These are phyloP conservation scores for Brassica rapa DNA, from an alignment of 345 rosid species.

Conservation along the genomic window DNA sequence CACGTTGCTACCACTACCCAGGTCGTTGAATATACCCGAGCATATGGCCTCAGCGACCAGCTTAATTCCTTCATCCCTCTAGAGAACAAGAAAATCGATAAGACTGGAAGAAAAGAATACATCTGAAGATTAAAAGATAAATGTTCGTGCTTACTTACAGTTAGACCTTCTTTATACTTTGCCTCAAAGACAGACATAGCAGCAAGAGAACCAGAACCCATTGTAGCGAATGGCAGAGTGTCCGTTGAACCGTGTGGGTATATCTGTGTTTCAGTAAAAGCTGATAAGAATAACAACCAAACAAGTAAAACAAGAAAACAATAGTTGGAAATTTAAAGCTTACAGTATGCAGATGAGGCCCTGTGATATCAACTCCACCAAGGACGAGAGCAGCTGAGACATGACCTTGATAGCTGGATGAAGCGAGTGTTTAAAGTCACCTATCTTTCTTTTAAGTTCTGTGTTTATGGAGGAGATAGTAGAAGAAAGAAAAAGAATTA, in stretches of 20 bases:
- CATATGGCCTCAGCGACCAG: slow-evolving; percentile 70
- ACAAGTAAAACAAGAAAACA: background rate
- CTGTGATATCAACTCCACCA: slow-evolving; percentile 85
- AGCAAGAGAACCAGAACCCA: slow-evolving; percentile 94
- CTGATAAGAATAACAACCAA: slow-evolving; percentile 4
- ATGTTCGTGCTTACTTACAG: slow-evolving; percentile 48
- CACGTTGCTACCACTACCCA: slow-evolving; percentile 93
- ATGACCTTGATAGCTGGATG: slow-evolving; percentile 73
- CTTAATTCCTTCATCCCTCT: slow-evolving; percentile 77
- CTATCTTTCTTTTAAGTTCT: background rate
- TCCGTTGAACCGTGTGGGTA: slow-evolving; percentile 88
- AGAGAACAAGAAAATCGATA: slow-evolving; percentile 20
- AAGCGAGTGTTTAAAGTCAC: slow-evolving; percentile 25
- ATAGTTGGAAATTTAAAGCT: slow-evolving; percentile 19
- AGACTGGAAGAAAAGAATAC: background rate
- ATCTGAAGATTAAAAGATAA: background rate
- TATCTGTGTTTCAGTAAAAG: slow-evolving; percentile 48
- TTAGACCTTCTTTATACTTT: slow-evolving; percentile 73
- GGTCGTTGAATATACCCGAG: slow-evolving; percentile 75
- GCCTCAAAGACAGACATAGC: slow-evolving; percentile 85
- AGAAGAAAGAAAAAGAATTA: slow-evolving; percentile 22
- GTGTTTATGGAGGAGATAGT: background rate
- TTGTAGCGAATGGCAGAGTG: slow-evolving; percentile 84
- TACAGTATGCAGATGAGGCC: slow-evolving; percentile 84
- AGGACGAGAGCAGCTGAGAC: slow-evolving; percentile 79